Evolutionary conservation across 345 rosid species (phyloP).

Genomic region (Citrus medica): DNA sequence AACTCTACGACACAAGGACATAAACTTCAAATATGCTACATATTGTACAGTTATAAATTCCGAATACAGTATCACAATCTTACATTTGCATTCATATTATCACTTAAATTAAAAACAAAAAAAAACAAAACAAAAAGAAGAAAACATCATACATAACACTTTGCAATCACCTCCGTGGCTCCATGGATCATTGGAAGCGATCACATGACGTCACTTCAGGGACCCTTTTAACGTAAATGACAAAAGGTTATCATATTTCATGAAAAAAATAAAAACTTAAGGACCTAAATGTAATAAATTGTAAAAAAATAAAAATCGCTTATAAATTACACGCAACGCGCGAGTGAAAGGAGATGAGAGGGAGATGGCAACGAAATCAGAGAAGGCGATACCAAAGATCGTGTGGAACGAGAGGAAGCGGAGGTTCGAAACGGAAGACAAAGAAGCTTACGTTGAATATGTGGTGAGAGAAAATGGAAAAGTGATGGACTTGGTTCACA

Average conservation of each 20-base stretch:
- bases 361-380: neutral
- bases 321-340: neutral
- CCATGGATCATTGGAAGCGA: too few species aligned
- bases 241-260: neutral
- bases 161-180: too few species aligned
- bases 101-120: too few species aligned
- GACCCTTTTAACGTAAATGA: neutral
- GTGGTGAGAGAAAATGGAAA: slow-evolving; percentile 45
- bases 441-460: slow-evolving; percentile 68
- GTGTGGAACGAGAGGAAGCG: slow-evolving; percentile 48
- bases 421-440: slow-evolving; percentile 89
- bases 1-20: neutral
- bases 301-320: neutral
- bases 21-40: neutral
- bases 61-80: too few species aligned
- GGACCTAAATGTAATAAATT: neutral
- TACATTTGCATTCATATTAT: too few species aligned
- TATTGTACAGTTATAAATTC: neutral
- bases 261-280: neutral
- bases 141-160: too few species aligned
- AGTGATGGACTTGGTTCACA: slow-evolving; percentile 76
- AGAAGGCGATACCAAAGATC: slow-evolving; percentile 43
- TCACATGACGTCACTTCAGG: too few species aligned
- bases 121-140: too few species aligned
- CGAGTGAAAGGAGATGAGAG: too few species aligned